phyloP scores from a whole-genome alignment of 2,329 filamentous ascomycete genomes.

The Aspergillus alliaceus region DNA sequence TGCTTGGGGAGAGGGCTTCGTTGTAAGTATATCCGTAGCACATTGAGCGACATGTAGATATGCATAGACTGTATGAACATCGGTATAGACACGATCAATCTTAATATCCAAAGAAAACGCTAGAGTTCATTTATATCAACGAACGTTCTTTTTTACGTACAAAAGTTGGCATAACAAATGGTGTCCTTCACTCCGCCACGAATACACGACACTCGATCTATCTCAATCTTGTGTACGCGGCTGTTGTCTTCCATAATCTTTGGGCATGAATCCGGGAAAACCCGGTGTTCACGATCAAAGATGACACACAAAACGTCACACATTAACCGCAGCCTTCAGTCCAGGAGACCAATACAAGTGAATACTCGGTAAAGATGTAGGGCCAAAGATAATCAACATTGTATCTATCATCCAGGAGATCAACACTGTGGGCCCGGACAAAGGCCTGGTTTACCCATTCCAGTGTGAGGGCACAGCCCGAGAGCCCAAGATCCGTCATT shows the following conservation, averaged over 20 bases:
- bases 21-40: too few relatives aligned
- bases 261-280: neutral
- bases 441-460: slow-evolving; percentile 18
- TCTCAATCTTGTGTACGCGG: slow-evolving; percentile 22
- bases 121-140: slow-evolving; percentile 23
- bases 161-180: slow-evolving; percentile 29
- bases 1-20: slow-evolving; percentile 22
- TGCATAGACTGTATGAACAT: too few relatives aligned
- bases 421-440: slow-evolving; percentile 22
- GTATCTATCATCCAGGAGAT: slow-evolving; percentile 27
- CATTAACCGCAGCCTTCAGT: slow-evolving; percentile 24
- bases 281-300: slow-evolving; percentile 10
- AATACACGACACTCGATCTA: slow-evolving; percentile 27
- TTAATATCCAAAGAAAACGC: too few relatives aligned
- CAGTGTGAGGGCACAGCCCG: slow-evolving; percentile 25
- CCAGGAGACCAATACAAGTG: slow-evolving; percentile 21
- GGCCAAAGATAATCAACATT: slow-evolving; percentile 16
- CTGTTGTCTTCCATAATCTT: slow-evolving; percentile 14
- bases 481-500: slow-evolving; percentile 28
- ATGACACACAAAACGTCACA: slow-evolving; percentile 20
- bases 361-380: slow-evolving; percentile 9
- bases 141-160: slow-evolving; percentile 30
- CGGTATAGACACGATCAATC: too few relatives aligned
- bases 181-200: slow-evolving; percentile 28
- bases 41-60: too few relatives aligned